Percentiles rank a stretch among this genome's conserved stretches.
phyloP scores from a whole-genome alignment of 805 yeast genomes.

The Komagataella pseudopastoris region DNA sequence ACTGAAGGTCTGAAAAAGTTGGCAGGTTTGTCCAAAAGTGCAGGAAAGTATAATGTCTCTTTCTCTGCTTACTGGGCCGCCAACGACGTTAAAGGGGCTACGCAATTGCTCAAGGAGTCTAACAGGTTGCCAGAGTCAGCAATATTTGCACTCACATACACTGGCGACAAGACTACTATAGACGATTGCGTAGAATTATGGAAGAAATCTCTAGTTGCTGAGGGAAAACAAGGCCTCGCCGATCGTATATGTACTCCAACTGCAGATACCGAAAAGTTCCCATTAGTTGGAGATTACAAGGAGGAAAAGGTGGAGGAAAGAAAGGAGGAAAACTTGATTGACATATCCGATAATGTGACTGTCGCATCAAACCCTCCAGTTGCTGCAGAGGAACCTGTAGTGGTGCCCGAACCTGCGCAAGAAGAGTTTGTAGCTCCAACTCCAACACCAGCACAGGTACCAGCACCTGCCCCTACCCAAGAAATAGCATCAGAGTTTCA shows the following conservation, averaged over 20 bases:
- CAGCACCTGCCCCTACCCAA: not conserved
- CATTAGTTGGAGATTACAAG: constrained; percentile 16
- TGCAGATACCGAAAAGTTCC: constrained; percentile 19
- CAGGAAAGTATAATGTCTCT: constrained; percentile 80
- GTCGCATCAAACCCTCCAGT: not conserved
- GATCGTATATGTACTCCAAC: constrained; percentile 41
- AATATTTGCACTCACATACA: constrained; percentile 63
- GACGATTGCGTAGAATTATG: constrained; percentile 41
- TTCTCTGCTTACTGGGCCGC: constrained; percentile 85
- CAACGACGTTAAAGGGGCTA: constrained; percentile 54
- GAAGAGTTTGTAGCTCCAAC: not conserved
- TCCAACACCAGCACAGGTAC: not conserved
- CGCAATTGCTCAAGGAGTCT: constrained; percentile 50
- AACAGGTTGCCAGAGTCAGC: constrained; percentile 79
- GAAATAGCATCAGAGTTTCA: not conserved
- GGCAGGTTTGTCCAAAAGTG: constrained; percentile 52
- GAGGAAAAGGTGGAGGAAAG: constrained; percentile 6
- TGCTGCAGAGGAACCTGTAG: not conserved
- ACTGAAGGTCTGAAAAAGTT: constrained; percentile 42
- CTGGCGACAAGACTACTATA: constrained; percentile 26
- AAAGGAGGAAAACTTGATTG: constrained; percentile 3
- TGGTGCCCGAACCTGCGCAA: not conserved
- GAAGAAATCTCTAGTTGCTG: constrained; percentile 41
- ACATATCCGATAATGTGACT: not conserved
- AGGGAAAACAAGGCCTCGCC: constrained; percentile 45